Conservation (phyloP, 1,284 basidiomycete species). For the Cryptococcus neoformans region DNA sequence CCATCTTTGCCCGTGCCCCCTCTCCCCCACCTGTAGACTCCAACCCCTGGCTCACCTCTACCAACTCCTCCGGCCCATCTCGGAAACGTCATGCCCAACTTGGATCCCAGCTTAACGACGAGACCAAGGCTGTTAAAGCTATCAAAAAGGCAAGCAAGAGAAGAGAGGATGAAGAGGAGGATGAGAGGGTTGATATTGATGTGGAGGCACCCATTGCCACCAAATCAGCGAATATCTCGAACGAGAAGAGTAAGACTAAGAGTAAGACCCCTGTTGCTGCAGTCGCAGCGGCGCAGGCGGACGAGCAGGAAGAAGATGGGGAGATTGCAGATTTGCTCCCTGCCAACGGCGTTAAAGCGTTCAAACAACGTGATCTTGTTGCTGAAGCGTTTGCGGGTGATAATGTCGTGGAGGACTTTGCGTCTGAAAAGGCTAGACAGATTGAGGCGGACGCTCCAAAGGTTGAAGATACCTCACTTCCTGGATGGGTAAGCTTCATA, state of each 20-base stretch:
- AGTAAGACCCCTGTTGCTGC: too few relatives aligned
- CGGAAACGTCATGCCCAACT: constrained; percentile 62
- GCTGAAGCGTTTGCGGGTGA: constrained; percentile 94
- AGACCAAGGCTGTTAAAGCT: constrained; percentile 65
- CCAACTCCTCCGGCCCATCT: constrained; percentile 50
- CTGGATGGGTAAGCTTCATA: constrained; percentile 75
- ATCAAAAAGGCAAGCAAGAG: constrained; percentile 65
- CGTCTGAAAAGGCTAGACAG: constrained; percentile 72
- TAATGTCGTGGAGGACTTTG: constrained; percentile 82
- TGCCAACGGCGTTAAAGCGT: constrained; percentile 32
- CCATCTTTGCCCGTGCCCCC: neutral
- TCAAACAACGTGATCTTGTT: constrained; percentile 72
- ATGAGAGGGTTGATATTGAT: constrained; percentile 73
- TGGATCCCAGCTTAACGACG: constrained; percentile 56
- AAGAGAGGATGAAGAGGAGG: constrained; percentile 59
- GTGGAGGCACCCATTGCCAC: constrained; percentile 42
- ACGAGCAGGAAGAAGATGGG: constrained; percentile 57
- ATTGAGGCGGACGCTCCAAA: constrained; percentile 79
- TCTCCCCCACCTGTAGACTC: constrained; percentile 10
- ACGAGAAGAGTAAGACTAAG: neutral
- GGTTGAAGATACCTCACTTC: constrained; percentile 82
- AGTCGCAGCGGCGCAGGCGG: neutral
- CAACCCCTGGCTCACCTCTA: constrained; percentile 70
- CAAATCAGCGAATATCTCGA: neutral
- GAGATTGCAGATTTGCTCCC: constrained; percentile 52